Percentiles rank a stretch among this genome's conserved stretches.
Conservation (phyloP, 2,329 filamentous ascomycete species). For the Aspergillus pseudoterreus region DNA sequence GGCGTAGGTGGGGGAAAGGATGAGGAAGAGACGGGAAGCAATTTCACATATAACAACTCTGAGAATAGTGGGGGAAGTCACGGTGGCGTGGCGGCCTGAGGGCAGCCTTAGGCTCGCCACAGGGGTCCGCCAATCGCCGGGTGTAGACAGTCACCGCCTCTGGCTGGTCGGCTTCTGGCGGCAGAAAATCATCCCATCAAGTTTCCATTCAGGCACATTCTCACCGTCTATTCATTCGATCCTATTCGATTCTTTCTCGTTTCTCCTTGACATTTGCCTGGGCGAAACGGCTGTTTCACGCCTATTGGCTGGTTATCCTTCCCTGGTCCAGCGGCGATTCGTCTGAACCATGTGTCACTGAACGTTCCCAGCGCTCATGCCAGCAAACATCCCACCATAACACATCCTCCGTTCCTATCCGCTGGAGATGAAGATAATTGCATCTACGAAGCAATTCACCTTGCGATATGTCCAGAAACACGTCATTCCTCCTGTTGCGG, state of each 20-base stretch:
- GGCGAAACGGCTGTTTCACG: too few species aligned
- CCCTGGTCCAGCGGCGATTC: background rate
- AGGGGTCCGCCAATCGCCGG: constrained; percentile 9
- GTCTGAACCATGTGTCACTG: background rate
- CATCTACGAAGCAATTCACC: constrained; percentile 16
- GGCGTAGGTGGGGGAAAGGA: constrained; percentile 17
- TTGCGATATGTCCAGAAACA: constrained; percentile 23
- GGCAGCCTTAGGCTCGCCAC: constrained; percentile 25
- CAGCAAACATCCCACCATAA: background rate
- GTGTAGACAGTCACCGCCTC: constrained; percentile 10
- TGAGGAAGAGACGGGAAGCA: constrained; percentile 17
- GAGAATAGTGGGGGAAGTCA: constrained; percentile 10
- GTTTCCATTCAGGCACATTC: background rate
- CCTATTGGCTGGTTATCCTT: background rate
- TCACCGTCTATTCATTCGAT: background rate
- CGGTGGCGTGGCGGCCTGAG: constrained; percentile 21
- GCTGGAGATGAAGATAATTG: constrained; percentile 17
- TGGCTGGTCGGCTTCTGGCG: background rate
- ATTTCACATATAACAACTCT: constrained; percentile 15
- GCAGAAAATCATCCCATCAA: constrained; percentile 4
- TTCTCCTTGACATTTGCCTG: background rate
- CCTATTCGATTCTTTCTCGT: background rate
- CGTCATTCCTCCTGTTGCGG: constrained; percentile 24
- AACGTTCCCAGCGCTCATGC: background rate
- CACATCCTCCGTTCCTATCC: background rate